These are phyloP conservation scores for Lagenidium sp. DNA, from an alignment of 352 stramenopile species.

Conservation along the genomic window DNA sequence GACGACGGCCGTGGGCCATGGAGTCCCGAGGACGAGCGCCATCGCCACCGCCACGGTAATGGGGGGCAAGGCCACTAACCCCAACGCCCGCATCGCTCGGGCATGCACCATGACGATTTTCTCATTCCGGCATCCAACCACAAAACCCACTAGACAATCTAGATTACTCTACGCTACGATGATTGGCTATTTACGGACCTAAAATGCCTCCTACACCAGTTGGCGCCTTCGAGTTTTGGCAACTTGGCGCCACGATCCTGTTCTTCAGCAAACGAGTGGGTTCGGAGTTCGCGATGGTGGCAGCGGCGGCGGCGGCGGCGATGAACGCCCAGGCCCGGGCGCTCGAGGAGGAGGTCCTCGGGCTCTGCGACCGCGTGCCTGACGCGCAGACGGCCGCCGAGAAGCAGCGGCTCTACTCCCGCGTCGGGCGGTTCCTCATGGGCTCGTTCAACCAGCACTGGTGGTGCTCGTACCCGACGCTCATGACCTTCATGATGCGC, in stretches of 20 bases:
- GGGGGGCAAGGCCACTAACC: conserved; percentile 36
- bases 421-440: conserved; percentile 75
- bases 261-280: too few species aligned
- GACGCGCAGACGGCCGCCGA: conserved; percentile 22
- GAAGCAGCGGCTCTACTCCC: conserved; percentile 70
- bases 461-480: conserved; percentile 69
- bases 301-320: neutral
- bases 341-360: conserved; percentile 35
- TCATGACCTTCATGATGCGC: conserved; percentile 87
- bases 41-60: conserved; percentile 14
- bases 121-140: too few species aligned
- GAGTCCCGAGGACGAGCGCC: neutral
- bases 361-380: conserved; percentile 18
- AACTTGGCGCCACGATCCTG: too few species aligned
- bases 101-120: too few species aligned
- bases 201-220: too few species aligned
- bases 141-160: neutral
- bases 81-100: too few species aligned
- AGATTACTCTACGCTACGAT: too few species aligned
- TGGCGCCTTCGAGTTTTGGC: too few species aligned
- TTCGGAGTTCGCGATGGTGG: neutral
- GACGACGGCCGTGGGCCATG: neutral
- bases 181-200: too few species aligned
- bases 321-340: conserved; percentile 26
- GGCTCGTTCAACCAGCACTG: conserved; percentile 55